Evolutionary conservation across 1,284 basidiomycete genomes (phyloP), one percentile per base, ranked within the genome.

Genomic region (Ganoderma leucocontextum): DNA sequence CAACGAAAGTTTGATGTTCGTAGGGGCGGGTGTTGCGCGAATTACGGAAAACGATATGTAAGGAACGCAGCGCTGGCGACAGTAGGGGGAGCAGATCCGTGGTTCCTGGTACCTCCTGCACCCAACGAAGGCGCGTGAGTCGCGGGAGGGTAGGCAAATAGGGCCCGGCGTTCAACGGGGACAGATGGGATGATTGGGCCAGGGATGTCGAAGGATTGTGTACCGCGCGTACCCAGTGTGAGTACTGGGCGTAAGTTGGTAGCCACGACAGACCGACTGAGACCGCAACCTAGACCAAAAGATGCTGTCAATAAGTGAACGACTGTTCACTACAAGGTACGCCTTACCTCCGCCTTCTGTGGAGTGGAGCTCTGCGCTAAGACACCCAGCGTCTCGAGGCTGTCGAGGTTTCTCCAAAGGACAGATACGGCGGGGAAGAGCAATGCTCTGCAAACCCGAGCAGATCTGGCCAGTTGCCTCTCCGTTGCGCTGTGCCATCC

Each of bases 1-100:
- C 61, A 44, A 66, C 55, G 41, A 55, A 62, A 8, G 12, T 36
- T 38, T 41, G 49, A 41, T 47, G 35, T 22, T 41, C 35, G 44
- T 22, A 35, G 35, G n/a, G 33, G 22, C 17, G 17, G 42, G 42
- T 17, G 25, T 19, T 42, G 25, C 44, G 49, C 13, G 61, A 12
- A 29, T 33, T n/a, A 17, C 55, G 33, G 29, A 66, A 63, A 22
- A 66, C 10, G n/a, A 66, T 36, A 52, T 66, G 65, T 36, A 66
- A 25, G 2, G 53, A 58, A 3, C 22, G 33, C 33, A 66, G 55
- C 4, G 55, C 17, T 1, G 60, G 42, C 2, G 61, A 63, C 25
- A 66, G 44, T 9, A 66, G 22, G 2, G 53, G 6, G n/a, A 63
- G 53, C 15, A 63, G 29, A 22, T 59, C 44, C n/a, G 6, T 59